Evolutionary conservation across 306 rosid species (phyloP).

Genomic region (Sesbania bispinosa): DNA sequence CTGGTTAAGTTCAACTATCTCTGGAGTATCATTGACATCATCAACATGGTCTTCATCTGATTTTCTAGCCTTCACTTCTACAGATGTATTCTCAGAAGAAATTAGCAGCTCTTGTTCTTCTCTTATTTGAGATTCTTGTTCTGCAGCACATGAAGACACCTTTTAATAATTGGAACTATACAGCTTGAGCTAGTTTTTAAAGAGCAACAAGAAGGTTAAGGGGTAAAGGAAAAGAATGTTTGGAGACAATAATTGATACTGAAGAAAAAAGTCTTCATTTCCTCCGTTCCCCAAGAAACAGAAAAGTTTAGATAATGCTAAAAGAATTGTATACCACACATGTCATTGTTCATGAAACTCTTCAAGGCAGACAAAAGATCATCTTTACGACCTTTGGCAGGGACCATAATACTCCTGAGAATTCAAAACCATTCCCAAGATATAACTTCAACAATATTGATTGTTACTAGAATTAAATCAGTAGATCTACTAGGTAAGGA

Average conservation of each 20-base stretch:
- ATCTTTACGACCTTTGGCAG: slow-evolving; percentile 76
- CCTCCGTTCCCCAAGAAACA: no score
- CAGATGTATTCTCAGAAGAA: slow-evolving; percentile 37
- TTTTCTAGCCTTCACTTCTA: slow-evolving; percentile 22
- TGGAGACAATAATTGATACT: neutral
- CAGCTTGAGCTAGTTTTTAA: slow-evolving; percentile 1
- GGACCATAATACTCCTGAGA: slow-evolving; percentile 62
- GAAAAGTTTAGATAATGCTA: slow-evolving; percentile 2
- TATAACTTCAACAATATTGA: neutral
- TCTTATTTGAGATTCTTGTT: slow-evolving; percentile 38
- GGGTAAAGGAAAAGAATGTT: neutral
- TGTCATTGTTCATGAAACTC: slow-evolving; percentile 53
- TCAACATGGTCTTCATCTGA: slow-evolving; percentile 36
- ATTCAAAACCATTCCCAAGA: slow-evolving; percentile 34
- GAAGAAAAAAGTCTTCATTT: neutral
- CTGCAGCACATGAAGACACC: slow-evolving; percentile 45
- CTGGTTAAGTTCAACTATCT: slow-evolving; percentile 29
- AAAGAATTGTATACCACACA: slow-evolving; percentile 44
- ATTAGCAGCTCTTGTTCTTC: slow-evolving; percentile 32
- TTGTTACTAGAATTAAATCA: neutral
- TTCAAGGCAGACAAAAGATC: slow-evolving; percentile 75
- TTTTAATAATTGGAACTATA: slow-evolving; percentile 18
- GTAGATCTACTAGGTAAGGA: neutral
- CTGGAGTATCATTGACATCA: slow-evolving; percentile 35
- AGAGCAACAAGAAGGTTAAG: neutral